Base-by-base conservation (phyloP, 2,329 filamentous ascomycete species). In the Ophiobolus disseminans region DNA sequence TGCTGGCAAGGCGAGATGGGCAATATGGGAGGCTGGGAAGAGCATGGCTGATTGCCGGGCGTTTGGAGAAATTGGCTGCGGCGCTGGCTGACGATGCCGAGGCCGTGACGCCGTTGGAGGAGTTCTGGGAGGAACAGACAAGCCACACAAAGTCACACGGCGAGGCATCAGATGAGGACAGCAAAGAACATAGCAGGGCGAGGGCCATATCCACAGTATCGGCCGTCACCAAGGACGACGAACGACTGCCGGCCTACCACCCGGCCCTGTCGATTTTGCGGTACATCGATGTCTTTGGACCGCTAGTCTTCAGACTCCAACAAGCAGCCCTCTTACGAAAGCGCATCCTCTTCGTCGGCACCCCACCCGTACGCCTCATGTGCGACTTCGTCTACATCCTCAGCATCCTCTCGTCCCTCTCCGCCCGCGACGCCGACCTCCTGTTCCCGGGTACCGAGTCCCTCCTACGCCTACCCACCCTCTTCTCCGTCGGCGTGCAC, bases 321-420 rank as follows among this genome's bases (percentile, higher is more conserved):
- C 86, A 94, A 62, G 91, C 91, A 35, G 91, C 92, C 6, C 76
- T 99, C 40, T 76, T 96, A 54, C 85, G 93, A 47, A 93, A 94
- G 75, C 85, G 94, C 48, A 93, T 99, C 46, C 75, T 99, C 41
- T 87, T 99, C 53, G 87, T 94, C 20, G 88, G 89, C 14, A 86
- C 92, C 70, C 87, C 92, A 9, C 94, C 94, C 0, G 91, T 99
- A 17, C 87, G 92, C 69, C 80, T 86, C 62, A 83, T 86, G 44
- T 97, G 93, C 76, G 90, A 96, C 73, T 96, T 92, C 80, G 94
- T 97, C 54, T 99, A 97, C 75, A 86, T 94, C 70, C 83, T 97
- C 41, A 97, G 93, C n/a, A 82, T 97, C 44, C 80, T 99, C 25
- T 91, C 92, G 35, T 96, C 91, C 60, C 87, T 97, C 34, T 91